Evolutionary conservation across 306 rosid species (phyloP).

Genomic region (Corylus heterophylla): DNA sequence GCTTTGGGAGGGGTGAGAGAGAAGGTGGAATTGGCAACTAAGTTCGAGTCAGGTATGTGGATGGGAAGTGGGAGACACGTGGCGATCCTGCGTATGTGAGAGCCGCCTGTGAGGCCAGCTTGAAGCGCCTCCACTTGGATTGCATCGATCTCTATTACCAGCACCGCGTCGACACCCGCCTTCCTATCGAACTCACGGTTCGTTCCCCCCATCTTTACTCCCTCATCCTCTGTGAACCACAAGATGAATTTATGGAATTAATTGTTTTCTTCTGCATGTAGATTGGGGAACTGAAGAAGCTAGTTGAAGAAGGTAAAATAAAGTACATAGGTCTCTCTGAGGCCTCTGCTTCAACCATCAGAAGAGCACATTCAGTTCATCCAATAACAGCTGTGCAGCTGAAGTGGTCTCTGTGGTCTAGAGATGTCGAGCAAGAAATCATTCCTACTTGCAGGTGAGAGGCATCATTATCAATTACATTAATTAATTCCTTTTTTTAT

Average conservation of each 20-base stretch:
- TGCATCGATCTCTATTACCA: conserved; percentile 75
- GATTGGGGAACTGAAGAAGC: conserved; percentile 68
- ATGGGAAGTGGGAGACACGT: conserved; percentile 29
- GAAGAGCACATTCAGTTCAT: conserved; percentile 76
- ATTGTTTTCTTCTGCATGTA: conserved; percentile 10
- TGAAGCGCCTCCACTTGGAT: conserved; percentile 55
- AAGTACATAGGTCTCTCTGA: conserved; percentile 63
- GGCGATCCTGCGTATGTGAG: conserved; percentile 72
- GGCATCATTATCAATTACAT: not conserved
- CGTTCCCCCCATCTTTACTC: too few relatives aligned
- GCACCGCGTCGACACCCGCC: conserved; percentile 58
- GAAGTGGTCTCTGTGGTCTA: conserved; percentile 62
- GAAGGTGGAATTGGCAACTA: conserved; percentile 61
- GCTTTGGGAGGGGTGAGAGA: conserved; percentile 46
- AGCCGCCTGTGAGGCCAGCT: conserved; percentile 65
- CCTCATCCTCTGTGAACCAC: too few relatives aligned
- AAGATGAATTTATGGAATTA: too few relatives aligned
- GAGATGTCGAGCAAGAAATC: conserved; percentile 62
- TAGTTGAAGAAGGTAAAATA: conserved; percentile 63
- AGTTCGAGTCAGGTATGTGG: conserved; percentile 19
- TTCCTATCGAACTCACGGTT: conserved; percentile 82
- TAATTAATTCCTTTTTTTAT: too few relatives aligned
- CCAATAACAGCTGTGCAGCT: conserved; percentile 65
- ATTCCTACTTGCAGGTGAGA: conserved; percentile 66
- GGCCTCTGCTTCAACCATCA: conserved; percentile 67